Base-by-base conservation (phyloP, 2,329 filamentous ascomycete genomes). In the Xylaria sp. region DNA sequence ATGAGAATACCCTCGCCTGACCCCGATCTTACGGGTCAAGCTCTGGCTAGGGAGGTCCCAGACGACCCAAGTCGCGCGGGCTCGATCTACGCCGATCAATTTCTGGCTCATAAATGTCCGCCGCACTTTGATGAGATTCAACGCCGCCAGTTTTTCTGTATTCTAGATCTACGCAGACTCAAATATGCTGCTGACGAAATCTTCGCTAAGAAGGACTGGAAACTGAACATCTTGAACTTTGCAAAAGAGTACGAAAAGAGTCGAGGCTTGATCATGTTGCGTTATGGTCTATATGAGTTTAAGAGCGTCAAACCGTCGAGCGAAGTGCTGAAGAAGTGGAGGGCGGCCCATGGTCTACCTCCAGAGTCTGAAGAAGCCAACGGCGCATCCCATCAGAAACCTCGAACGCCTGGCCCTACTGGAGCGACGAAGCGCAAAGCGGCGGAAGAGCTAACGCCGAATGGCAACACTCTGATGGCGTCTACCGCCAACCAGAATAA, bases 231-330 rank as follows among this genome's bases (percentile, higher is more conserved):
- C 20, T 76, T 86, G 70, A 89, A 89, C 75, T 89, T 89, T 66
- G 86, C 87, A 45, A 89, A 89, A 75, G 87, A 89, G 75, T 89
- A 87, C 68, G 87, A 89, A 75, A 89, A 89, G 80, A 89, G 86
- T 74, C 82, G 87, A 57, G 87, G 86, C 72, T 79, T 89, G 50
- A 89, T 89, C 65, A 84, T 89, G 78, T 75, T 89, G 64, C 85
- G 87, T 56, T 89, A 89, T 69, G 87, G 87, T 2, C 82, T 89
- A 1, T 89, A 89, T 73, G 85, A 89, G 73, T 89, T 89, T 79
- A 87, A 89, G 79, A 89, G 86, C 20, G 83, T 89, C 48, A 87
- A 87, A 73, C 86, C 86, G 1, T 87, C 86, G 0, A 84, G 84
- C 68, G 85, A 87, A 45, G 81, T 88, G 9, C 80, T 89, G 62